These are phyloP conservation scores for Groenewaldozyma auringiensis DNA, from an alignment of 1,139 yeast genomes.

Conservation along the genomic window DNA sequence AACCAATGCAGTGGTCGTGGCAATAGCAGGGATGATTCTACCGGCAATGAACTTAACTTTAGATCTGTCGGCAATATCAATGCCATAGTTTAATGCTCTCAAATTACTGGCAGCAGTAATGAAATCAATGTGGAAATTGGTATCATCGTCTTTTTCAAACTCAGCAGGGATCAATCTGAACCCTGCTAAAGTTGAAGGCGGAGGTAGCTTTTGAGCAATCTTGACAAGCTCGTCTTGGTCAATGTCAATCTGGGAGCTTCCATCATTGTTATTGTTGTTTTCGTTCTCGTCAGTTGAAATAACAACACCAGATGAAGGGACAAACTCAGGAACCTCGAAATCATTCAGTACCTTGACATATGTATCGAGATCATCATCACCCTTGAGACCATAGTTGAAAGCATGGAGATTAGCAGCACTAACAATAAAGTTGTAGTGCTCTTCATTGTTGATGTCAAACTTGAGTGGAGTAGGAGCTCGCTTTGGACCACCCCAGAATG, in stretches of 20 bases:
- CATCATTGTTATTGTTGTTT: constrained; percentile 22
- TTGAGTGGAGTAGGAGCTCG: constrained; percentile 83
- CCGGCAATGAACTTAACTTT: constrained; percentile 78
- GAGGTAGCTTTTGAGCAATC: constrained; percentile 74
- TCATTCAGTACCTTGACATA: constrained; percentile 45
- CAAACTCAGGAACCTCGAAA: constrained; percentile 55
- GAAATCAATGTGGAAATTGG: constrained; percentile 93
- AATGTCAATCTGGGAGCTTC: constrained; percentile 33
- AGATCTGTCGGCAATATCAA: constrained; percentile 49
- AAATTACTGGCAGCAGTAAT: constrained; percentile 95
- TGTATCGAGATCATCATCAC: constrained; percentile 36
- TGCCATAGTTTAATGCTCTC: constrained; percentile 86
- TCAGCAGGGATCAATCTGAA: constrained; percentile 80
- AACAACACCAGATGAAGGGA: constrained; percentile 72
- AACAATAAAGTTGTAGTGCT: constrained; percentile 74
- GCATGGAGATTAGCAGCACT: constrained; percentile 93
- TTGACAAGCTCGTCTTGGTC: constrained; percentile 44
- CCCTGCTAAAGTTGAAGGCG: constrained; percentile 83
- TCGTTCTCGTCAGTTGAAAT: constrained; percentile 66
- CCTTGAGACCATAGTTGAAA: constrained; percentile 71
- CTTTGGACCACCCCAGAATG: constrained; percentile 98
- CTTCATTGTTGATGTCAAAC: constrained; percentile 66
- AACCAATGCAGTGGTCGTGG: constrained; percentile 94
- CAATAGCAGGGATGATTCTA: constrained; percentile 95
- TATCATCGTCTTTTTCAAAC: constrained; percentile 95